phyloP scores from a whole-genome alignment of 2,329 filamentous ascomycete species.

The Phialemoniopsis sp. region DNA sequence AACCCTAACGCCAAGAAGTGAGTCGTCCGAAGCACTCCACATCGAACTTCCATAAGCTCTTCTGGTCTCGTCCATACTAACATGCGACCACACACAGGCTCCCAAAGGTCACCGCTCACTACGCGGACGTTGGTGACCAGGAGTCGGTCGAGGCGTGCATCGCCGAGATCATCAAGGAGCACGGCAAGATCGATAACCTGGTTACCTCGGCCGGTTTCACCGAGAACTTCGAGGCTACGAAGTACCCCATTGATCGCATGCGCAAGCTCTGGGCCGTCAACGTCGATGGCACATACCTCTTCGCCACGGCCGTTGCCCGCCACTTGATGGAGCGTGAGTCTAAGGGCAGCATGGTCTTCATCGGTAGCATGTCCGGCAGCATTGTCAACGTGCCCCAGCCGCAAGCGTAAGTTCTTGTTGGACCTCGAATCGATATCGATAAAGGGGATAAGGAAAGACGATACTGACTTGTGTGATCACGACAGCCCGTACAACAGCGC shows the following conservation, averaged over 20 bases:
- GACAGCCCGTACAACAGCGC: conserved; percentile 79
- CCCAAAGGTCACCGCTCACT: conserved; percentile 86
- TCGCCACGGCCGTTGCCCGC: conserved; percentile 77
- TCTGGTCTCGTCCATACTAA: no score
- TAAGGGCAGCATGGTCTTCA: conserved; percentile 85
- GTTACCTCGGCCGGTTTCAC: conserved; percentile 97
- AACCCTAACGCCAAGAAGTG: conserved; percentile 72
- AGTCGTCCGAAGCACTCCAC: no score
- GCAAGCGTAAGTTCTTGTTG: conserved; percentile 56
- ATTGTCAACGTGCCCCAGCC: conserved; percentile 96
- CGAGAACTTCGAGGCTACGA: conserved; percentile 89
- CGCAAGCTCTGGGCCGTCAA: conserved; percentile 94
- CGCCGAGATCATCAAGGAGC: conserved; percentile 61
- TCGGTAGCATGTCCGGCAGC: conserved; percentile 89
- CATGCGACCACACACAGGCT: conserved; percentile 42
- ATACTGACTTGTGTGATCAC: not conserved
- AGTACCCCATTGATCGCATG: conserved; percentile 86
- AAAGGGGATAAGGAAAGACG: not conserved
- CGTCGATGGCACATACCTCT: conserved; percentile 87
- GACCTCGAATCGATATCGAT: not conserved
- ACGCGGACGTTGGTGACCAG: conserved; percentile 78
- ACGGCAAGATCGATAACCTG: conserved; percentile 83
- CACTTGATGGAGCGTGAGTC: conserved; percentile 81
- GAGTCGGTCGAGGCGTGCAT: conserved; percentile 74
- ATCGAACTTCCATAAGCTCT: no score